Base-by-base conservation (phyloP, 2,329 filamentous ascomycete species). In the Arthrocladium fulminans region DNA sequence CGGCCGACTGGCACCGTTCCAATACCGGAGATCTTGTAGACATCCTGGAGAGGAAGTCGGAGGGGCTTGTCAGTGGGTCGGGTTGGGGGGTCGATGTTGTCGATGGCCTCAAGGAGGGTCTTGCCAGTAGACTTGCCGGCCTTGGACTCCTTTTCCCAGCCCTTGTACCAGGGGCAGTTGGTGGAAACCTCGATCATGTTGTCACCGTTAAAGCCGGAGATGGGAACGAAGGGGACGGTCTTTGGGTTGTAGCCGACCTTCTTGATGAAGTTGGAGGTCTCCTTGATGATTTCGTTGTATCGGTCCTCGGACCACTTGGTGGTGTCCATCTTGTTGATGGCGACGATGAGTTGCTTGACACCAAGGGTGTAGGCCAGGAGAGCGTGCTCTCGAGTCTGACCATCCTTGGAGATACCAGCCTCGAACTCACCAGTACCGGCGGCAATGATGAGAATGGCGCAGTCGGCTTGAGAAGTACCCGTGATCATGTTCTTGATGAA, bases 401-500 rank as follows among this genome's bases (percentile, higher is more conserved):
- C 92, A 88, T 97, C 92, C 88, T 98, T 98, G 84, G 92, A 97
- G 86, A 98, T 98, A 97, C 92, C 92, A 85, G 92, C 92, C 84
- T 98, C 92, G 84, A 98, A 98, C 84, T 98, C 92, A 96, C 92
- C 92, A 88, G 88, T 95, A 81, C 92, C 92, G 69, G 92, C 88
- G 67, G 90, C 92, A 77, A 98, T 98, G 79, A 98, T 97, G 81
- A 98, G 89, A 74, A 98, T 88, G 70, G 92, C 92, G 79, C 92
- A 97, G 72, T 98, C 92, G 67, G 92, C 92, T 86, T 97, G 92
- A 75, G 92, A 98, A 71, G 92, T 97, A 89, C 92, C 92, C 85
- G 92, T 97, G 76, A 98, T 98, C 92, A 98, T 98, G 89, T 97
- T 98, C 90, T 98, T 98, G 88, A 98, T 97, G 83, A 97, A 98